Evolutionary conservation across 495 filamentous ascomycete species (phyloP).

Genomic region (Penicillium daleae): DNA sequence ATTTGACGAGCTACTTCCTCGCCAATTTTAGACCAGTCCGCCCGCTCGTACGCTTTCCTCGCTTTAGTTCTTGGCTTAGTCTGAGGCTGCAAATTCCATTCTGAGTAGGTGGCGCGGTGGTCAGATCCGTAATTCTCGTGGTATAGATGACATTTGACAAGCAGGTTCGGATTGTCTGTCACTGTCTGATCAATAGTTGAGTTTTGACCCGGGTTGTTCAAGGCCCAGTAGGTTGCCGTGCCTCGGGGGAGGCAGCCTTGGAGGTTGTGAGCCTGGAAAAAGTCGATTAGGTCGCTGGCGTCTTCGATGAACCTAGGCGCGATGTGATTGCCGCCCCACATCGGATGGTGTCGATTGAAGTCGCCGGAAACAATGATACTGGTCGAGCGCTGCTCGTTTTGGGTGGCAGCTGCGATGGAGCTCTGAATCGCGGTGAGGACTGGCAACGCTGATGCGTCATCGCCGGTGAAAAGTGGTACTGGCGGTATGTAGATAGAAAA

Average conservation of each 20-base stretch:
- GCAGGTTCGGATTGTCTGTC: slow-evolving; percentile 16
- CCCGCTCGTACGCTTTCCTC: slow-evolving; percentile 29
- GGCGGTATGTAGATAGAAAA: not conserved
- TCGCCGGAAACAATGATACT: slow-evolving; percentile 23
- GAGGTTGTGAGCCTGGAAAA: slow-evolving; percentile 24
- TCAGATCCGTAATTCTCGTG: slow-evolving; percentile 28
- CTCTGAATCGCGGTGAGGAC: not conserved
- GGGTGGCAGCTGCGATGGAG: not conserved
- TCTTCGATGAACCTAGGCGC: slow-evolving; percentile 22
- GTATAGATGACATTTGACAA: slow-evolving; percentile 27
- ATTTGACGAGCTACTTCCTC: slow-evolving; percentile 14
- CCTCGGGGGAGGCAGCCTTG: slow-evolving; percentile 21
- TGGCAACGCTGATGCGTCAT: not conserved
- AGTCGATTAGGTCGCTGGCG: slow-evolving; percentile 25
- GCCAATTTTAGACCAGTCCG: slow-evolving; percentile 28
- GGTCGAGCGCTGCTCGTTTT: not conserved
- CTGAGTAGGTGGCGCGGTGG: slow-evolving; percentile 26
- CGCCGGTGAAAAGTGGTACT: not conserved
- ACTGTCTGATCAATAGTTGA: slow-evolving; percentile 27
- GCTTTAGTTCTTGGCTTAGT: slow-evolving; percentile 11
- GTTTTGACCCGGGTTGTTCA: slow-evolving; percentile 24
- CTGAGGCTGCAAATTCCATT: slow-evolving; percentile 25
- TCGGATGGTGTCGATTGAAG: slow-evolving; percentile 31
- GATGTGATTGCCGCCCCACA: slow-evolving; percentile 24
- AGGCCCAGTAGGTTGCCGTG: slow-evolving; percentile 20